A percentile compares a stretch with the other conserved stretches of the same genome.
phyloP scores from a whole-genome alignment of 257 asterid genomes.

The Scutellaria minor region DNA sequence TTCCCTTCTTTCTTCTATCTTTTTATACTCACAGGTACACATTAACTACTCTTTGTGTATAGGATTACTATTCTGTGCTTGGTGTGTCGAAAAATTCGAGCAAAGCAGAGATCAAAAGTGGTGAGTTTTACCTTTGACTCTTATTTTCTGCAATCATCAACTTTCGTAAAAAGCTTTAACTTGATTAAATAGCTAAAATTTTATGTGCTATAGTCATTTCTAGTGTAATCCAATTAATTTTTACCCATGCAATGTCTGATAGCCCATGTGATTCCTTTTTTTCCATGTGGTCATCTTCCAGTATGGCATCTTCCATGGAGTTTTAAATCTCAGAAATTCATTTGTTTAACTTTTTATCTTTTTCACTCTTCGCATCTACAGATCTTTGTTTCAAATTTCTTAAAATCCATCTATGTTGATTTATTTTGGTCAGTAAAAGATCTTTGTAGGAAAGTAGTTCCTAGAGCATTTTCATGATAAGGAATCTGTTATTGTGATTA shows the following conservation, averaged over 20 bases:
- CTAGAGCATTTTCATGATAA: not conserved
- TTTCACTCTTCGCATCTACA: not conserved
- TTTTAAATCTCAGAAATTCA: slow-evolving; percentile 3
- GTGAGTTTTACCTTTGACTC: slow-evolving; percentile 50
- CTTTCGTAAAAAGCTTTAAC: not conserved
- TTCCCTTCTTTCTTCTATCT: slow-evolving; percentile 22
- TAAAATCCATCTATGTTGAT: not conserved
- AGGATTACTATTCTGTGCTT: slow-evolving; percentile 92
- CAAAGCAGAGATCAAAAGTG: slow-evolving; percentile 93
- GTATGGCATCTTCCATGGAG: slow-evolving; percentile 1
- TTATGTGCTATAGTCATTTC: not conserved
- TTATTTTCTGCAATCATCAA: not conserved
- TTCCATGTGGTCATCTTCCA: not conserved
- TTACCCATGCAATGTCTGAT: not conserved
- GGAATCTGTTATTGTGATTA: slow-evolving; percentile 8
- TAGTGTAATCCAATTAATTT: slow-evolving; percentile 5
- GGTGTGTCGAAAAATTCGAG: slow-evolving; percentile 87
- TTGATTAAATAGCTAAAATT: slow-evolving; percentile 20
- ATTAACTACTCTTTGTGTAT: slow-evolving; percentile 30
- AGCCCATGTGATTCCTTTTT: not conserved
- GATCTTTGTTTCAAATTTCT: not conserved
- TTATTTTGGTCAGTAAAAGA: not conserved
- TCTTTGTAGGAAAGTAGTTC: not conserved
- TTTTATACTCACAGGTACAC: slow-evolving; percentile 11
- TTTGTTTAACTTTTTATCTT: not conserved